A percentile compares a stretch with the other conserved stretches of the same genome.
These are phyloP conservation scores for Paramecium pentaurelia DNA, from an alignment of 73 alveolate species.

Conservation along the genomic window DNA sequence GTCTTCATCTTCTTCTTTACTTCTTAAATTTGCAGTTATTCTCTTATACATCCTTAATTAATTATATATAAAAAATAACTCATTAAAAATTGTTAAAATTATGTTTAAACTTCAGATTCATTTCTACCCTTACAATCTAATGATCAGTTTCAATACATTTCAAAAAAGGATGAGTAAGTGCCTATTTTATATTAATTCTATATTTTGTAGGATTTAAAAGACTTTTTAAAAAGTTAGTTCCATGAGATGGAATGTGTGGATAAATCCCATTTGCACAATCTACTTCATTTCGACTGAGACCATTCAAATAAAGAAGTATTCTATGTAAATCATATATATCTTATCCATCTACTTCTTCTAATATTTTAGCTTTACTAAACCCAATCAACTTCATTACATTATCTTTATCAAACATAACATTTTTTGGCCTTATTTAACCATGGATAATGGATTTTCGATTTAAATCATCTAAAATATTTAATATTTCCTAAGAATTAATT, in stretches of 20 bases:
- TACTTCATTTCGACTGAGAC: background rate
- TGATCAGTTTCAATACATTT: background rate
- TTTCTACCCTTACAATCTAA: background rate
- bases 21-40: background rate
- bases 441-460: background rate
- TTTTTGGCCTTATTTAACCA: background rate
- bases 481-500: background rate
- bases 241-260: background rate
- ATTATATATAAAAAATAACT: background rate
- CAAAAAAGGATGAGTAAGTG: background rate
- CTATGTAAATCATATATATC: background rate
- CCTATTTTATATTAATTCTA: background rate
- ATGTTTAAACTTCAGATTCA: background rate
- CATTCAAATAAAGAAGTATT: background rate
- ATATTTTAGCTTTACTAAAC: background rate
- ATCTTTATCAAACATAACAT: background rate
- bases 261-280: background rate
- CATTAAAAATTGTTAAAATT: background rate
- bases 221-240: background rate
- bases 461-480: background rate
- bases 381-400: background rate
- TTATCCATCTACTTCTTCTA: background rate
- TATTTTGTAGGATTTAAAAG: background rate
- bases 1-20: constrained; percentile 14
- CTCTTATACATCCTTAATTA: constrained; percentile 31